These are phyloP conservation scores for Narthecium ossifragum DNA, from an alignment of 106 monocot genomes.

Conservation along the genomic window DNA sequence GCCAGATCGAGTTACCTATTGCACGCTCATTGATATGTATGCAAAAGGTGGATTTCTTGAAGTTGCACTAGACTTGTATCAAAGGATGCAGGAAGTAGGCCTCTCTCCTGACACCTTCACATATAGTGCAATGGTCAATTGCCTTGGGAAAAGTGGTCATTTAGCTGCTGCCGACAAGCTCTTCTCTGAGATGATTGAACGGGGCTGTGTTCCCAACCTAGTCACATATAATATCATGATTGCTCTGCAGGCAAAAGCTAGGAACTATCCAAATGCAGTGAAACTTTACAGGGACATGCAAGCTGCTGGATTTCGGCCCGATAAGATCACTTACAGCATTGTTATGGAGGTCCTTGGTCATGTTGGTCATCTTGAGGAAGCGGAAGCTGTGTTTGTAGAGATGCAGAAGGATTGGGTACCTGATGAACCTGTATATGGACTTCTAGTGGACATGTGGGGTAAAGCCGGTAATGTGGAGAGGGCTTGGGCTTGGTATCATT, in stretches of 20 bases:
- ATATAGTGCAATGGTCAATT: slow-evolving; percentile 95
- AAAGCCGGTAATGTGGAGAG: slow-evolving; percentile 78
- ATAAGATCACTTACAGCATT: slow-evolving; percentile 90
- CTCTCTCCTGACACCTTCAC: slow-evolving; percentile 94
- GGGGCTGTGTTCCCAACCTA: slow-evolving; percentile 79
- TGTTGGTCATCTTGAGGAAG: slow-evolving; percentile 70
- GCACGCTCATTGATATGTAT: slow-evolving; percentile 93
- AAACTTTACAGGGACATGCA: slow-evolving; percentile 86
- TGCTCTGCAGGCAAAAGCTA: slow-evolving; percentile 83
- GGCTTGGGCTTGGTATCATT: slow-evolving; percentile 67
- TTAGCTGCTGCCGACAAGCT: slow-evolving; percentile 72
- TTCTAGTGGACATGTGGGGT: slow-evolving; percentile 94
- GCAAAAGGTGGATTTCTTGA: slow-evolving; percentile 91
- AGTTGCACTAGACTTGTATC: slow-evolving; percentile 65
- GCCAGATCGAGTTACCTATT: slow-evolving; percentile 88
- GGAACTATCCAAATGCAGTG: slow-evolving; percentile 64
- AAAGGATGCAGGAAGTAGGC: slow-evolving; percentile 59
- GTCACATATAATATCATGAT: slow-evolving; percentile 99
- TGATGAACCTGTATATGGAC: slow-evolving; percentile 89
- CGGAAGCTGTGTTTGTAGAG: slow-evolving; percentile 63
- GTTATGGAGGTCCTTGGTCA: slow-evolving; percentile 91
- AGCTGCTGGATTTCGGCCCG: slow-evolving; percentile 79
- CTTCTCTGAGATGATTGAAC: slow-evolving; percentile 80
- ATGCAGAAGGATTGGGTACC: slow-evolving; percentile 80
- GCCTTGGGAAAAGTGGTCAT: slow-evolving; percentile 88